Percentiles rank a stretch among this genome's conserved stretches.
Conservation (phyloP, 176 grass and related monocot species). For the Hyparrhenia diplandra region DNA sequence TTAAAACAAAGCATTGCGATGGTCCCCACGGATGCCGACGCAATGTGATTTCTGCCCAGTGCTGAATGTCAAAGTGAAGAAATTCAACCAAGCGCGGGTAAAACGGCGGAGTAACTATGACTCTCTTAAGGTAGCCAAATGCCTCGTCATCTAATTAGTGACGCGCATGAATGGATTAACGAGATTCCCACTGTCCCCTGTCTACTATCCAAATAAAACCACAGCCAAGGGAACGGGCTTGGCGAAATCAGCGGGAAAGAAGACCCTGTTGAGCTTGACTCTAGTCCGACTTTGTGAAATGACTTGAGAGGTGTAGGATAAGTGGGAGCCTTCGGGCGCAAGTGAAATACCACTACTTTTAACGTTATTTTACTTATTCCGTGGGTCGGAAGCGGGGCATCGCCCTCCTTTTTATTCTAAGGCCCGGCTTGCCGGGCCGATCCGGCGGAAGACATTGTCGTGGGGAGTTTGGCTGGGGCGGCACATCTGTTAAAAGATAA, state of each 20-base stretch:
- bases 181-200: conserved; percentile 38
- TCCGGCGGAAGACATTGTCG: too few species aligned
- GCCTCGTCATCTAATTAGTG: conserved; percentile 69
- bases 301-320: neutral
- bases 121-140: conserved; percentile 87
- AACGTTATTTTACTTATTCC: conserved; percentile 78
- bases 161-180: conserved; percentile 66
- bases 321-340: conserved; percentile 20
- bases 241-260: too few species aligned
- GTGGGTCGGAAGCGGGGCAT: conserved; percentile 22
- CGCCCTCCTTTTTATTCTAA: too few species aligned
- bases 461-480: conserved; percentile 78
- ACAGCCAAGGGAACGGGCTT: too few species aligned
- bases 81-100: conserved; percentile 85
- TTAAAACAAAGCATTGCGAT: conserved; percentile 77
- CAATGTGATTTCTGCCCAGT: conserved; percentile 79
- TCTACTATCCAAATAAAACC: too few species aligned
- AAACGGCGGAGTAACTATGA: conserved; percentile 96
- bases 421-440: too few species aligned
- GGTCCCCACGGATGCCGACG: conserved; percentile 60
- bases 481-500: conserved; percentile 68
- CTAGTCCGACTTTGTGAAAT: too few species aligned
- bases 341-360: conserved; percentile 82
- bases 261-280: too few species aligned
- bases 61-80: conserved; percentile 89